phyloP scores from a whole-genome alignment of 331 rosid genomes.

The Quercus lobata region DNA sequence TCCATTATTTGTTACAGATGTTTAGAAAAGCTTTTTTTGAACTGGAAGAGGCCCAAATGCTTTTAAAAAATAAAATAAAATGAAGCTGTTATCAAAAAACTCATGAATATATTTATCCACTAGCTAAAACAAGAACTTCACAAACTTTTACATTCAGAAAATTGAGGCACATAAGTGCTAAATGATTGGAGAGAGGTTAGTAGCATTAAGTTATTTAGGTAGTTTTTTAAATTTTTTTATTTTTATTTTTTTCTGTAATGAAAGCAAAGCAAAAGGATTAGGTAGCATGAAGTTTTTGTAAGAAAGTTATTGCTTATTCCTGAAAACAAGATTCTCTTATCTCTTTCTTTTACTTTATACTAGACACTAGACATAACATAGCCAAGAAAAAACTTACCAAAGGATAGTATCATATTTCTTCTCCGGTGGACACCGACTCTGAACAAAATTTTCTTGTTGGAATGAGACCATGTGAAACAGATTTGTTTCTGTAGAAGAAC shows the following conservation, averaged over 20 bases:
- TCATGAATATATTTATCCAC: too few relatives aligned
- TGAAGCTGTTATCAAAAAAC: too few relatives aligned
- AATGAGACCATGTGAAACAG: constrained; percentile 62
- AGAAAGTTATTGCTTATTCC: neutral
- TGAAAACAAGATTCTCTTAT: neutral
- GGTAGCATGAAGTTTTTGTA: neutral
- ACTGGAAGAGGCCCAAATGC: too few relatives aligned
- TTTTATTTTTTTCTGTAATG: too few relatives aligned
- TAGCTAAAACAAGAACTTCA: neutral
- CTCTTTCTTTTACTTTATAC: neutral
- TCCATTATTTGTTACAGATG: neutral
- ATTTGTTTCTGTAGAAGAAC: constrained; percentile 28
- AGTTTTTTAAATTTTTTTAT: too few relatives aligned
- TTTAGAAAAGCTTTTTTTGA: too few relatives aligned
- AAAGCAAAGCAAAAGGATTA: neutral
- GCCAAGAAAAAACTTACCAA: constrained; percentile 44
- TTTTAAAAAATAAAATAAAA: too few relatives aligned
- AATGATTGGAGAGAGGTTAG: neutral
- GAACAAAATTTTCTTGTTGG: constrained; percentile 66
- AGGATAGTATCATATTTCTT: constrained; percentile 75
- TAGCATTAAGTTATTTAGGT: too few relatives aligned
- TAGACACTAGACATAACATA: neutral
- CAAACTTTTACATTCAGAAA: neutral
- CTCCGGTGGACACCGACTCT: constrained; percentile 36
- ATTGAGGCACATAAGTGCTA: too few relatives aligned